Evolutionary conservation across 1,284 basidiomycete species (phyloP).

Genomic region (Agroathelia rolfsii): DNA sequence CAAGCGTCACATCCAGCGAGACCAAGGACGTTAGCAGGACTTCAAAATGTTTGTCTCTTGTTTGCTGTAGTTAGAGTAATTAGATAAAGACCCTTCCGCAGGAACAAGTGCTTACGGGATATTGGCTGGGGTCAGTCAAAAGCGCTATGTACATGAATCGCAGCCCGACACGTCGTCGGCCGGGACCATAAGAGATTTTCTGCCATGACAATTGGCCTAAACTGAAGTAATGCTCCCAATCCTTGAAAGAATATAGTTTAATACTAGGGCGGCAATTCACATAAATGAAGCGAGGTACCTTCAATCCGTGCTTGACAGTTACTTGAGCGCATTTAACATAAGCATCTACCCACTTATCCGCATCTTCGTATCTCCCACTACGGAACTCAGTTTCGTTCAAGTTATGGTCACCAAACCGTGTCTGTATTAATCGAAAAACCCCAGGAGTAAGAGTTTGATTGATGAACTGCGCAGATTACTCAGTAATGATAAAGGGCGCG

Average conservation of each 20-base stretch:
- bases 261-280: conserved; percentile 8
- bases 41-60: conserved; percentile 44
- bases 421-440: conserved; percentile 56
- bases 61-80: conserved; percentile 25
- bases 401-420: conserved; percentile 30
- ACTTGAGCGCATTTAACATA: conserved; percentile 73
- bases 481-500: conserved; percentile 4
- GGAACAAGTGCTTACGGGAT: conserved; percentile 34
- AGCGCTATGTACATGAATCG: conserved; percentile 63
- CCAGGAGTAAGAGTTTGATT: conserved; percentile 43
- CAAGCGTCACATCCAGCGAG: conserved; percentile 39
- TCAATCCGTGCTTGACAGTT: conserved; percentile 48
- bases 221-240: conserved; percentile 57
- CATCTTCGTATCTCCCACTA: conserved; percentile 22
- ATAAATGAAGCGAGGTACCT: conserved; percentile 28
- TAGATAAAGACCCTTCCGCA: conserved; percentile 3
- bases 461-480: conserved; percentile 34
- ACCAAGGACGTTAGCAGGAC: conserved; percentile 50
- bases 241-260: conserved; percentile 23
- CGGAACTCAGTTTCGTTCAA: conserved; percentile 15
- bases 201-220: conserved; percentile 53
- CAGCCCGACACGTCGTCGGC: conserved; percentile 55
- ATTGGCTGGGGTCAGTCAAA: conserved; percentile 52
- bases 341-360: conserved; percentile 57
- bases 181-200: conserved; percentile 41